Base-by-base conservation (phyloP, 1,139 yeast species). In the Lodderomyces theae region DNA sequence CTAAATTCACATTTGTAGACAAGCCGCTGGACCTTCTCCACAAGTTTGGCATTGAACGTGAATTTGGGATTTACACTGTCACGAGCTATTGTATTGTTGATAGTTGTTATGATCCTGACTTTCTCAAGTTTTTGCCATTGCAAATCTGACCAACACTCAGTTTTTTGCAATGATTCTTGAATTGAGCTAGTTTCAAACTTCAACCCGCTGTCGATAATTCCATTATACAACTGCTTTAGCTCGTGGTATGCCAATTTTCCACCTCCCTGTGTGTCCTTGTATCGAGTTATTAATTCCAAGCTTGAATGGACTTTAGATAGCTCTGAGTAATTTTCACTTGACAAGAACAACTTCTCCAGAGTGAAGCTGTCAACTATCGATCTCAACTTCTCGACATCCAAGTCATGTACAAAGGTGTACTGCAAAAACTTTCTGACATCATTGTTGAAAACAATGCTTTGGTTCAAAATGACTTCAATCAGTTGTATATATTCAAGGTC, bases 101-200 rank as follows among this genome's bases (percentile, higher is more conserved):
- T 58, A 5, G 66, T 63, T 6, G 68, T 56, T 3, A 56, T 46
- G 2, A 64, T 37, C 26, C 53, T 53, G 3, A 69, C 46, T 23
- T 60, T 57, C 44, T 64, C 63, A 19, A 80, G 63, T 8, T 52
- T 51, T 6, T 10, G 60, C 56, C 58, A 56, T 7, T 51, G 34
- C 3, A 40, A 34, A 7, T 43, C 35, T 6, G 73, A 54, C 84
- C 86, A 80, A 1, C 57, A 57, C 38, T 72, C 77, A 5, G 67
- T 57, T 11, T 47, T 46, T 16, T 37, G 15, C 46, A 69, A 40
- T 5, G 53, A 53, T 26, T 58, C 61, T 10, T 50, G 36, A 1
- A 60, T 48, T 2, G 52, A 53, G 37, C 46, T 39, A 4, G 51
- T 35, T 28, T 56, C 51, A 38, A 65, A 59, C 18, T 51, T 48